phyloP scores from a whole-genome alignment of 768 basidiomycete species.

The Auricularia sp. region DNA sequence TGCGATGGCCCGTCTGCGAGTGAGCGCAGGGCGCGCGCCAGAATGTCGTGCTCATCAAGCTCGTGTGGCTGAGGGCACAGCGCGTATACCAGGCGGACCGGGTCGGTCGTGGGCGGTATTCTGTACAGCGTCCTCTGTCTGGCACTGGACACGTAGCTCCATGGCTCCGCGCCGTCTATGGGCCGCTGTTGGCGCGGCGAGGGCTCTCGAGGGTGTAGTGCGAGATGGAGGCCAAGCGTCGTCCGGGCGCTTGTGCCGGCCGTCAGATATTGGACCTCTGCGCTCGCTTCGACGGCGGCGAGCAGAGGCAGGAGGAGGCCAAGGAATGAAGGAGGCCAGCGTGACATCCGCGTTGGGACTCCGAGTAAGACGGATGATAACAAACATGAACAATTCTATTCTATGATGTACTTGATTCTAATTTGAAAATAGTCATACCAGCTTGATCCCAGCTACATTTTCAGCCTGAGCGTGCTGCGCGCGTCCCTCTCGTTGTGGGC shows the following conservation, averaged over 20 bases:
- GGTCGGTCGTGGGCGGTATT: not conserved
- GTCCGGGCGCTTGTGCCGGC: not conserved
- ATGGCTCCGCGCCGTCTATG: not conserved
- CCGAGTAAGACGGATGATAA: too few relatives aligned
- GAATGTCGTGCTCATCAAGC: not conserved
- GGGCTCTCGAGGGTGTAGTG: not conserved
- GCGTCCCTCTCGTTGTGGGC: not conserved
- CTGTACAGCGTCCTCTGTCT: not conserved
- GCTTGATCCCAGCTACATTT: too few relatives aligned
- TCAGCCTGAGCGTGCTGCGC: not conserved
- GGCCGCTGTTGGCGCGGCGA: not conserved
- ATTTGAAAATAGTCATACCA: too few relatives aligned
- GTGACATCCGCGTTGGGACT: too few relatives aligned
- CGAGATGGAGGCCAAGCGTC: not conserved
- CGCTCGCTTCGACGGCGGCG: not conserved
- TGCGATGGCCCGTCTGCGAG: not conserved
- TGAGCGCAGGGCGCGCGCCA: not conserved
- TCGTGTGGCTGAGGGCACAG: not conserved
- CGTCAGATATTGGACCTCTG: not conserved
- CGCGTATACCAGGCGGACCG: not conserved
- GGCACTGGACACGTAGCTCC: not conserved
- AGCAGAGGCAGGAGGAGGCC: not conserved
- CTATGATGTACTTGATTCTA: too few relatives aligned
- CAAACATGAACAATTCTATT: too few relatives aligned
- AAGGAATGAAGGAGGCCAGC: not conserved